Percentiles rank a stretch among this genome's conserved stretches.
phyloP scores from a whole-genome alignment of 306 rosid species.

The Gynostemma pentaphyllum region DNA sequence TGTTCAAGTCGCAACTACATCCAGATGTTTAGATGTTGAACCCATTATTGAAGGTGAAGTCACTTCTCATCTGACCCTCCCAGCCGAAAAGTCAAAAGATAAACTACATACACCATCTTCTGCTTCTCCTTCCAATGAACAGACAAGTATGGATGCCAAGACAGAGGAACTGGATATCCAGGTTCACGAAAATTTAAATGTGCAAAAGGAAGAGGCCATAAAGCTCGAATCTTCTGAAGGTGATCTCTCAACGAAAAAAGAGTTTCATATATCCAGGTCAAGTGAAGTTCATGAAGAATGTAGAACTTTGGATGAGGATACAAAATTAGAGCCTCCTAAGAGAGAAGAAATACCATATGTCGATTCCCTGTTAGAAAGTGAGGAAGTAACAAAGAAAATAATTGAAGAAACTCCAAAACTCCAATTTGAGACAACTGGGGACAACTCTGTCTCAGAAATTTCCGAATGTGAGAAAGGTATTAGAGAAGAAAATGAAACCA shows the following conservation, averaged over 20 bases:
- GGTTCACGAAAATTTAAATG: background rate
- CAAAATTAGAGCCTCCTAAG: background rate
- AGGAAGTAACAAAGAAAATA: too few relatives aligned
- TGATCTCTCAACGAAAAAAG: background rate
- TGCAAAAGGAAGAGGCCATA: constrained; percentile 12
- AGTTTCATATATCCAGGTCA: background rate
- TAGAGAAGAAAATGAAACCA: too few relatives aligned
- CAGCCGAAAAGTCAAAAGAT: too few relatives aligned
- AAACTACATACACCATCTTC: constrained; percentile 13
- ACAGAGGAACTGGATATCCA: background rate
- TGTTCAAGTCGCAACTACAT: background rate
- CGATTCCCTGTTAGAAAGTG: too few relatives aligned
- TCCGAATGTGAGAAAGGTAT: too few relatives aligned
- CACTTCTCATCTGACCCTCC: too few relatives aligned
- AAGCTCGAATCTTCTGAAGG: constrained; percentile 4
- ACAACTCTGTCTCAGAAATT: too few relatives aligned
- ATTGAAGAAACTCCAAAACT: too few relatives aligned
- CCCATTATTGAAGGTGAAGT: background rate
- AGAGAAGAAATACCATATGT: too few relatives aligned
- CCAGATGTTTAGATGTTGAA: constrained; percentile 3
- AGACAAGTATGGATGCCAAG: constrained; percentile 2
- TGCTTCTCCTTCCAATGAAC: constrained; percentile 3
- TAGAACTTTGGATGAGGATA: background rate
- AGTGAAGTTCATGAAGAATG: constrained; percentile 1
- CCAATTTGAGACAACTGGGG: too few relatives aligned